phyloP scores from a whole-genome alignment of 768 basidiomycete genomes.

The Leccinellum albellum region DNA sequence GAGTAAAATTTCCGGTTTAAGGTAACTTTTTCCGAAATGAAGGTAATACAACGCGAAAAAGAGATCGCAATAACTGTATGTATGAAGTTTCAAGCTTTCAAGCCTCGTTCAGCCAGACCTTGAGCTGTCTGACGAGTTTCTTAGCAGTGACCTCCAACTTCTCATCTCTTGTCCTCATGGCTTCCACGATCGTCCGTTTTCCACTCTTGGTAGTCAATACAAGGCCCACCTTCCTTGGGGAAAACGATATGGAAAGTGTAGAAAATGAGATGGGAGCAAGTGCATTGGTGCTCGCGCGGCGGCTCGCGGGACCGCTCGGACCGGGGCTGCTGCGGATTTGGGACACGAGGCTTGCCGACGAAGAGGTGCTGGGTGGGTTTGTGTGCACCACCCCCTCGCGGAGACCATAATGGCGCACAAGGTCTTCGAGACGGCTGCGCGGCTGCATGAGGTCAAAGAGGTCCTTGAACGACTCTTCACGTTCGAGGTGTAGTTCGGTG shows the following conservation, averaged over 20 bases:
- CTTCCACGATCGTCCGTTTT: conserved; percentile 55
- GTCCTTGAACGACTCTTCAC: conserved; percentile 74
- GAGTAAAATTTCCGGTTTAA: background rate
- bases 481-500: conserved; percentile 67
- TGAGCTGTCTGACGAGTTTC: conserved; percentile 47
- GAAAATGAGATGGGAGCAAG: conserved; percentile 32
- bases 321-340: background rate
- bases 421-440: conserved; percentile 70
- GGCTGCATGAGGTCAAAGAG: conserved; percentile 78
- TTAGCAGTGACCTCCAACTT: conserved; percentile 54
- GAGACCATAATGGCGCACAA: conserved; percentile 46
- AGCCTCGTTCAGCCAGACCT: conserved; percentile 35
- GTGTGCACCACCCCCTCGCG: conserved; percentile 35
- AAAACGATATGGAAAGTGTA: conserved; percentile 39
- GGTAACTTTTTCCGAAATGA: background rate
- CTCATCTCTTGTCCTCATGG: conserved; percentile 48
- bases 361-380: conserved; percentile 2
- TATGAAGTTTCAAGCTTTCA: conserved; percentile 1
- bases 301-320: conserved; percentile 4
- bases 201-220: conserved; percentile 30
- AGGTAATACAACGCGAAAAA: background rate
- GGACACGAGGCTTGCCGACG: background rate
- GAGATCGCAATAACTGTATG: background rate
- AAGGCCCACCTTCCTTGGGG: conserved; percentile 38
- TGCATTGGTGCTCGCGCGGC: background rate